A percentile compares a stretch with the other conserved stretches of the same genome.
phyloP scores from a whole-genome alignment of 2,329 filamentous ascomycete genomes.

The Aspergillus transmontanensis region DNA sequence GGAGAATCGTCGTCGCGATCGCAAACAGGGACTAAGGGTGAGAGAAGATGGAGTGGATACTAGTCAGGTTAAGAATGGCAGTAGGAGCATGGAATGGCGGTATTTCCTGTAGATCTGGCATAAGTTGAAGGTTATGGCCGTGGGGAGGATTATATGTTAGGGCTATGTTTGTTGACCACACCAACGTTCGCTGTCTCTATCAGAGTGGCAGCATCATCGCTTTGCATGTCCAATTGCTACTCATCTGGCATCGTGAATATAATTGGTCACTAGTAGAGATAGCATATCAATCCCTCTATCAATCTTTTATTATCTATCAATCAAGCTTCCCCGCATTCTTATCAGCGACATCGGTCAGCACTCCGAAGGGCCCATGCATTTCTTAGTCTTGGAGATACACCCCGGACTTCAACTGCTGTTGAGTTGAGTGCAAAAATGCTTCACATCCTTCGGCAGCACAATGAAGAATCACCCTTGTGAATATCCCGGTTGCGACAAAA shows the following conservation, averaged over 20 bases:
- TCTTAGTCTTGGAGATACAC: background rate
- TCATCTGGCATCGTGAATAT: background rate
- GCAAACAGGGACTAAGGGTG: slow-evolving; percentile 33
- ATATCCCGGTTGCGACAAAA: background rate
- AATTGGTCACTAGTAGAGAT: background rate
- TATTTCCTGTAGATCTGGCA: background rate
- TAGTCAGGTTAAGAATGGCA: slow-evolving; percentile 40
- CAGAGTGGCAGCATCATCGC: background rate
- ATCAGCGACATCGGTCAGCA: background rate
- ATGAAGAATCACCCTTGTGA: background rate
- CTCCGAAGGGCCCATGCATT: background rate
- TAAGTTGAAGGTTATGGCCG: too few species aligned
- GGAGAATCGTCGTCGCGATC: slow-evolving; percentile 47
- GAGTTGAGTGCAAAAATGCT: background rate
- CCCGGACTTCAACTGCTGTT: background rate
- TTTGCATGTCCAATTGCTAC: background rate
- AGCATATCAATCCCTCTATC: background rate
- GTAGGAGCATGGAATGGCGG: slow-evolving; percentile 32
- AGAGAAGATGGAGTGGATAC: slow-evolving; percentile 45
- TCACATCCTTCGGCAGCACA: background rate
- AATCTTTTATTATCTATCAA: too few species aligned
- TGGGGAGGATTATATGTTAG: background rate
- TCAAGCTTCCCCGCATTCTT: background rate
- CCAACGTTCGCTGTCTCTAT: too few species aligned
- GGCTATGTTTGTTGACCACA: background rate